A percentile compares a stretch with the other conserved stretches of the same genome.
Evolutionary conservation across 306 rosid species (phyloP).

Genomic region (Sicyos edulis): DNA sequence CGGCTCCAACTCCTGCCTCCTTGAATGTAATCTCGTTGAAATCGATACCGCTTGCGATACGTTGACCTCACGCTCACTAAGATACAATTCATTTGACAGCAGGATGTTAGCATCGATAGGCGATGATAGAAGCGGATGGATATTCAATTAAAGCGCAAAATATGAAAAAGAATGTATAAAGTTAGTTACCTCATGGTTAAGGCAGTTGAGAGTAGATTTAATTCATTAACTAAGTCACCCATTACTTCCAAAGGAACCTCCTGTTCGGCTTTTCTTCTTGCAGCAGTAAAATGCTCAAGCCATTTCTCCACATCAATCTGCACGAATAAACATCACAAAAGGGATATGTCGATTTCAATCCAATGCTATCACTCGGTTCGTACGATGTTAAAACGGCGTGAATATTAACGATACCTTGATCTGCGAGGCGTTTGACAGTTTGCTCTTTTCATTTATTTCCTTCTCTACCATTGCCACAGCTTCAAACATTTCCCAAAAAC

Average conservation of each 20-base stretch:
- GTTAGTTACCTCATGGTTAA: conserved; percentile 8
- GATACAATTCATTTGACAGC: background rate
- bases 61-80: background rate
- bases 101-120: background rate
- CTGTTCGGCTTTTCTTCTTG: background rate
- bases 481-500: conserved; percentile 27
- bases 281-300: background rate
- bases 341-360: background rate
- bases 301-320: conserved; percentile 17
- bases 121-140: background rate
- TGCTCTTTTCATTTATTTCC: background rate
- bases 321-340: background rate
- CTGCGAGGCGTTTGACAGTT: background rate
- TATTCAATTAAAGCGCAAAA: background rate
- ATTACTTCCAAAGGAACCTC: background rate
- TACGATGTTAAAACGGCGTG: background rate
- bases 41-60: background rate
- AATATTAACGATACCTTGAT: background rate
- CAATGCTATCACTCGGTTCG: background rate
- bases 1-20: conserved; percentile 14
- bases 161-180: background rate
- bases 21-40: conserved; percentile 19
- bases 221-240: background rate
- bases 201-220: conserved; percentile 3
- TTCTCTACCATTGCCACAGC: background rate